A percentile compares a stretch with the other conserved stretches of the same genome.
Evolutionary conservation across 495 filamentous ascomycete species (phyloP).

Genomic region (Choiromyces venosus): DNA sequence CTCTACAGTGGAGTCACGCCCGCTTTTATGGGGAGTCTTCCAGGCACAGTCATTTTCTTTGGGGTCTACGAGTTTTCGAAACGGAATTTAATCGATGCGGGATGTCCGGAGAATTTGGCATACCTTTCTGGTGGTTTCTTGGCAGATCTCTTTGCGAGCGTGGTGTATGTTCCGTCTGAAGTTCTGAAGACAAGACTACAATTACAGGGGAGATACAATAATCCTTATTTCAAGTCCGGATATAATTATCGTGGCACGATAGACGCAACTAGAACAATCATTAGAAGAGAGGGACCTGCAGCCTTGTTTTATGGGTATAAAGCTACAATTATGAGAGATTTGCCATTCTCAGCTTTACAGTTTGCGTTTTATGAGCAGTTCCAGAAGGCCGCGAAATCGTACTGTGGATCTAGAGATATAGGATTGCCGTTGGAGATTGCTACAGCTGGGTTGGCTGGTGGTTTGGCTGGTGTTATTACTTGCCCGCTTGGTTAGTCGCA

Average conservation of each 20-base stretch:
- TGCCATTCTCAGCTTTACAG: conserved; percentile 91
- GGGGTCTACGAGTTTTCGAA: conserved; percentile 95
- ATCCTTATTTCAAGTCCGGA: conserved; percentile 83
- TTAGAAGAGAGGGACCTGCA: conserved; percentile 69
- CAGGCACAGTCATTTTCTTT: conserved; percentile 91
- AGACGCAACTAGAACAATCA: conserved; percentile 77
- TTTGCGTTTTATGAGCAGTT: conserved; percentile 98
- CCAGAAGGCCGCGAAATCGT: conserved; percentile 70
- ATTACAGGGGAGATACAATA: conserved; percentile 89
- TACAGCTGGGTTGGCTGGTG: conserved; percentile 86
- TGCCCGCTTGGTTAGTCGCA: conserved; percentile 60
- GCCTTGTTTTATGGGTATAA: conserved; percentile 94
- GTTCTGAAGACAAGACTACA: conserved; percentile 94
- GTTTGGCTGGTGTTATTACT: conserved; percentile 87
- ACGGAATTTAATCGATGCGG: conserved; percentile 73
- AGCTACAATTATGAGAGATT: conserved; percentile 86
- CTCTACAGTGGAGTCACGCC: conserved; percentile 91
- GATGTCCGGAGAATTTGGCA: conserved; percentile 68
- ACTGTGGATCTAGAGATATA: conserved; percentile 62
- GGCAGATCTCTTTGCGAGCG: conserved; percentile 82
- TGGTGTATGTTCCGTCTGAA: conserved; percentile 93
- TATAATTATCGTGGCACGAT: conserved; percentile 83
- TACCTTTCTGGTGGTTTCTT: conserved; percentile 87
- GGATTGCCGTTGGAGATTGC: conserved; percentile 78
- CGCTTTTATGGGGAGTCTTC: conserved; percentile 85